phyloP scores from a whole-genome alignment of 192 early-diverging fungal species.

The Linnemannia zychae region DNA sequence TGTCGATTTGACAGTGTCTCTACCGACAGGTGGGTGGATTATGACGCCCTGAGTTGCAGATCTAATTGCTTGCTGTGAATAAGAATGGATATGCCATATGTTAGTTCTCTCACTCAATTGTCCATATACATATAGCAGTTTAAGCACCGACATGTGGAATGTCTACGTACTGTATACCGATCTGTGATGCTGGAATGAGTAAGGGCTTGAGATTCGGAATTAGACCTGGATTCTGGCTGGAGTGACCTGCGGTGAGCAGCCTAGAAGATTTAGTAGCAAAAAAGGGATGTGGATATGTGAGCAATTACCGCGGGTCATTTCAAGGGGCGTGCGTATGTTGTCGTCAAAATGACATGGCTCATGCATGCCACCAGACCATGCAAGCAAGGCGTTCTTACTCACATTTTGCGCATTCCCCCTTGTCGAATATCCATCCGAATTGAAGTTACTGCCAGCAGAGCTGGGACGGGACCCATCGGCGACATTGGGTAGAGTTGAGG shows the following conservation, averaged over 20 bases:
- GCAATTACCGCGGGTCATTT: not conserved
- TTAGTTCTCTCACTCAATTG: too few species aligned
- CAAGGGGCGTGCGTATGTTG: not conserved
- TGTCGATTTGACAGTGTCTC: slow-evolving; percentile 37
- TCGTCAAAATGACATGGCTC: not conserved
- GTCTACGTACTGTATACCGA: slow-evolving; percentile 35
- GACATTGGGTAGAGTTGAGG: slow-evolving; percentile 27
- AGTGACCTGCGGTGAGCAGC: slow-evolving; percentile 21
- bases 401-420: slow-evolving; percentile 14
- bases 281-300: not conserved
- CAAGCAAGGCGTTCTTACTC: not conserved
- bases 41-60: slow-evolving; percentile 23
- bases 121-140: too few species aligned
- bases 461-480: slow-evolving; percentile 14
- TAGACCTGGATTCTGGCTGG: slow-evolving; percentile 21
- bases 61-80: slow-evolving; percentile 28
- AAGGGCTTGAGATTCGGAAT: slow-evolving; percentile 5
- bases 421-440: slow-evolving; percentile 13
- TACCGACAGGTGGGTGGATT: slow-evolving; percentile 24
- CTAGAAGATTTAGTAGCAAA: not conserved
- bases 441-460: slow-evolving; percentile 26
- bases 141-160: too few species aligned
- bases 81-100: not conserved
- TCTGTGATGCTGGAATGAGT: slow-evolving; percentile 23
- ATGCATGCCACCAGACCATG: not conserved